Evolutionary conservation across 73 alveolate genomes (phyloP).

Genomic region (Diophrys appendiculata): DNA sequence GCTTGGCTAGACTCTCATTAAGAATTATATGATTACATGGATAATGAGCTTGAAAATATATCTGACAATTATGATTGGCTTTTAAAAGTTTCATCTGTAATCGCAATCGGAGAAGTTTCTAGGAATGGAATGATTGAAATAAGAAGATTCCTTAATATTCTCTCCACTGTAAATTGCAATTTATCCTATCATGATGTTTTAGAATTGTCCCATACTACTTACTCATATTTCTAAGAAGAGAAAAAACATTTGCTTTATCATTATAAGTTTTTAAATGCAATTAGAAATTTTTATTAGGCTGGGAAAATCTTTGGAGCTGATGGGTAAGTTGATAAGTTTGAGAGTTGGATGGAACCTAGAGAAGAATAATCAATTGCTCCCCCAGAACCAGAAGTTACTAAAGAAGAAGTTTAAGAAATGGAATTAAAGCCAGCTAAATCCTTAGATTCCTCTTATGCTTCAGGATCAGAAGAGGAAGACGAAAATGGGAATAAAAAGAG

Average conservation of each 20-base stretch:
- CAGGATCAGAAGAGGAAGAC: too few species aligned
- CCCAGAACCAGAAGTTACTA: background rate
- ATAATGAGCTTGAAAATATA: constrained; percentile 2
- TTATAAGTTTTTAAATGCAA: constrained; percentile 10
- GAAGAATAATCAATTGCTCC: background rate
- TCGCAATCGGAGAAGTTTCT: constrained; percentile 17
- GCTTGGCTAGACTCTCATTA: background rate
- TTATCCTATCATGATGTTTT: background rate
- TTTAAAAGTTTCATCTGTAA: constrained; percentile 9
- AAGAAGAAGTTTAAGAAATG: background rate
- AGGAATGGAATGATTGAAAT: constrained; percentile 33
- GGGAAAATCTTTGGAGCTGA: constrained; percentile 7
- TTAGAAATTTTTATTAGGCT: constrained; percentile 6
- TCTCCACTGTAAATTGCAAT: background rate
- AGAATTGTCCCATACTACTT: constrained; percentile 3
- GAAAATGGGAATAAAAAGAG: background rate
- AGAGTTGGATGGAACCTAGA: background rate
- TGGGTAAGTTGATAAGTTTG: background rate
- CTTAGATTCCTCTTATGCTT: background rate
- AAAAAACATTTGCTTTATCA: background rate
- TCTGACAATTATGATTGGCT: constrained; percentile 27
- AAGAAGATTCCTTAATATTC: constrained; percentile 17
- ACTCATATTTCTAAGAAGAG: constrained; percentile 11
- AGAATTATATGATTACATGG: background rate
- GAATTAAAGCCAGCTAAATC: background rate